Evolutionary conservation across 306 rosid genomes (phyloP).

Genomic region (Fagus crenata): DNA sequence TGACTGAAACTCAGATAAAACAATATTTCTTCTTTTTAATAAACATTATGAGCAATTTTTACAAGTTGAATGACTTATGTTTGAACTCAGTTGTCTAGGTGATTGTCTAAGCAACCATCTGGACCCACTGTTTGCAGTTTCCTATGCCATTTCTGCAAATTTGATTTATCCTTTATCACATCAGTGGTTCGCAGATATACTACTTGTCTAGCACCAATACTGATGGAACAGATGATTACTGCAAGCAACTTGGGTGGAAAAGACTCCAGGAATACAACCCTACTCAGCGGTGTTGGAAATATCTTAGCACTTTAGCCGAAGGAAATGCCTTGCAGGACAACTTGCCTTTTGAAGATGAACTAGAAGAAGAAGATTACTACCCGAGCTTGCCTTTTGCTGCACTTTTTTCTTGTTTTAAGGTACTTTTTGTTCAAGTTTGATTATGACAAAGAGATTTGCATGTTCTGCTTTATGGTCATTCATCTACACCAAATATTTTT

Average conservation of each 20-base stretch:
- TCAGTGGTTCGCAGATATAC: constrained; percentile 81
- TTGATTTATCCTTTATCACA: constrained; percentile 34
- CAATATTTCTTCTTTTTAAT: neutral
- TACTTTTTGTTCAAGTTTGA: constrained; percentile 22
- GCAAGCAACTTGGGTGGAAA: constrained; percentile 82
- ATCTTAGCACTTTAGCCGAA: constrained; percentile 64
- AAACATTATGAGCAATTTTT: too few relatives aligned
- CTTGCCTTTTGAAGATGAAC: constrained; percentile 59
- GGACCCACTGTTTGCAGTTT: constrained; percentile 11
- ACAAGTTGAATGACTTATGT: neutral
- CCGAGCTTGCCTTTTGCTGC: constrained; percentile 93
- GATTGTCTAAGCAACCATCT: constrained; percentile 15
- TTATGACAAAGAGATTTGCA: neutral
- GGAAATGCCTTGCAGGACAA: constrained; percentile 47
- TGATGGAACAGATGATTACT: constrained; percentile 71
- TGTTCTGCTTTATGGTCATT: neutral
- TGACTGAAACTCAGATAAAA: neutral
- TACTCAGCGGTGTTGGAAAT: constrained; percentile 69
- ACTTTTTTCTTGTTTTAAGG: constrained; percentile 83
- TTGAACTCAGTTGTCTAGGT: constrained; percentile 9
- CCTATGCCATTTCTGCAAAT: constrained; percentile 5
- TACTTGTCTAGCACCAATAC: constrained; percentile 71
- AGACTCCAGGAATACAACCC: constrained; percentile 72
- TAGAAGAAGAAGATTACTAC: constrained; percentile 78
- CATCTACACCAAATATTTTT: neutral